phyloP scores from a whole-genome alignment of 805 yeast species.

The Candida boleticola region DNA sequence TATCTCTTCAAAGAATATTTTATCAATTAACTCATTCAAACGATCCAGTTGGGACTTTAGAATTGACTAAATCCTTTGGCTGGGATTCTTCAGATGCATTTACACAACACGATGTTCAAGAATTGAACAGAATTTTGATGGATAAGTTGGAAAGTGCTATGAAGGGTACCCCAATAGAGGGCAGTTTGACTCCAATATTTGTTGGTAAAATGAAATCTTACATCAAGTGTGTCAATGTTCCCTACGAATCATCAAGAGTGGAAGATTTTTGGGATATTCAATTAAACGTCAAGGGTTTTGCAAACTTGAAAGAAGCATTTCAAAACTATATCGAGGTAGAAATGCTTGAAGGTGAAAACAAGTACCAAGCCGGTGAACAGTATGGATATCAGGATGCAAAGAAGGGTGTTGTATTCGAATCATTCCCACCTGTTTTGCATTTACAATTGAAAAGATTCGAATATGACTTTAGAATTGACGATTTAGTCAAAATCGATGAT shows the following conservation, averaged over 20 bases:
- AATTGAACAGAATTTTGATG: conserved; percentile 91
- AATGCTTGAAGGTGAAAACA: conserved; percentile 89
- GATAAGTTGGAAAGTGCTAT: conserved; percentile 86
- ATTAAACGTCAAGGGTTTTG: conserved; percentile 83
- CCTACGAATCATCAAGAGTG: conserved; percentile 84
- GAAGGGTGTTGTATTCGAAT: conserved; percentile 90
- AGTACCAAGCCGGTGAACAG: conserved; percentile 84
- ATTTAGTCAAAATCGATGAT: conserved; percentile 87
- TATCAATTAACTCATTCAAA: conserved; percentile 72
- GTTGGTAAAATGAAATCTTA: conserved; percentile 97
- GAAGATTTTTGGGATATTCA: conserved; percentile 99
- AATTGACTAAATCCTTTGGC: conserved; percentile 88
- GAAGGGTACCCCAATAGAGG: conserved; percentile 76
- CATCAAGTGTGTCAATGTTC: conserved; percentile 88
- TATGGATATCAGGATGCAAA: conserved; percentile 92
- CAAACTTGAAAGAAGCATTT: conserved; percentile 71
- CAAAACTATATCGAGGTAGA: conserved; percentile 86
- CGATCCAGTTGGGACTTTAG: conserved; percentile 79
- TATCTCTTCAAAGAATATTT: conserved; percentile 85
- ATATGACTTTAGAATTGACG: conserved; percentile 86
- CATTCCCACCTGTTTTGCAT: conserved; percentile 90
- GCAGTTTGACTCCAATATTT: conserved; percentile 66
- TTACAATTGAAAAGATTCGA: conserved; percentile 92
- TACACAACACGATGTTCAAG: conserved; percentile 98
- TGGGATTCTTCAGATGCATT: conserved; percentile 97